Evolutionary conservation across 2,329 filamentous ascomycete species (phyloP).

Genomic region (Colletotrichum sp.): DNA sequence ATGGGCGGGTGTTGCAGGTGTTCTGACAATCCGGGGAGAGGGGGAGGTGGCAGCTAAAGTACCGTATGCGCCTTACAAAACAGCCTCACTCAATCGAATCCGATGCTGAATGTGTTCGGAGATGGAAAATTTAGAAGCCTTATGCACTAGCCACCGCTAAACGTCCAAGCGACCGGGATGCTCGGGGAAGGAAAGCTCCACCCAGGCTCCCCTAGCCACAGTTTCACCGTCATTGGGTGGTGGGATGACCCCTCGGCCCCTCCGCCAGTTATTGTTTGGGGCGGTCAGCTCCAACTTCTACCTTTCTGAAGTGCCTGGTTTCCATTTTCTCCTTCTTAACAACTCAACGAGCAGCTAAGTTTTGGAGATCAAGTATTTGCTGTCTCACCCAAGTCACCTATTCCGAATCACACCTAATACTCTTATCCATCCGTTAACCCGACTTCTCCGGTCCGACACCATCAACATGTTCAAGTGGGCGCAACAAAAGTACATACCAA

Average conservation of each 20-base stretch:
- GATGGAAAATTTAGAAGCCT: constrained; percentile 21
- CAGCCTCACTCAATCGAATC: not conserved
- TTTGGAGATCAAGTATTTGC: not conserved
- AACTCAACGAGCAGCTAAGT: constrained; percentile 16
- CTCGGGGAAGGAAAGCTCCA: constrained; percentile 11
- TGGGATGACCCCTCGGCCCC: constrained; percentile 23
- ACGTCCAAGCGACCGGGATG: constrained; percentile 21
- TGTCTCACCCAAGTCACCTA: not conserved
- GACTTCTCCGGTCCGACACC: not conserved
- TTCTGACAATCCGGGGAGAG: not conserved
- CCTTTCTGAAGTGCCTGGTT: not conserved
- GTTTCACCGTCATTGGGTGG: constrained; percentile 22
- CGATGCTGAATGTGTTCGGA: constrained; percentile 5
- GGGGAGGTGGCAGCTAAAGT: not conserved
- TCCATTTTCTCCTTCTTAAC: constrained; percentile 5
- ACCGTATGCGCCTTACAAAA: constrained; percentile 5
- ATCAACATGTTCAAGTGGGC: constrained; percentile 89
- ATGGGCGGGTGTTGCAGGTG: constrained; percentile 23
- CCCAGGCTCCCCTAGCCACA: constrained; percentile 16
- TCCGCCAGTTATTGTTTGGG: constrained; percentile 8
- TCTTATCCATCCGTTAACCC: not conserved
- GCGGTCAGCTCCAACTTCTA: constrained; percentile 18
- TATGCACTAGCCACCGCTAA: constrained; percentile 21
- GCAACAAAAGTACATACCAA: constrained; percentile 77
- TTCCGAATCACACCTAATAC: not conserved